Evolutionary conservation across 192 early-diverging fungal species (phyloP), one percentile per base, ranked within the genome.

Genomic region (Diversispora eburnea): DNA sequence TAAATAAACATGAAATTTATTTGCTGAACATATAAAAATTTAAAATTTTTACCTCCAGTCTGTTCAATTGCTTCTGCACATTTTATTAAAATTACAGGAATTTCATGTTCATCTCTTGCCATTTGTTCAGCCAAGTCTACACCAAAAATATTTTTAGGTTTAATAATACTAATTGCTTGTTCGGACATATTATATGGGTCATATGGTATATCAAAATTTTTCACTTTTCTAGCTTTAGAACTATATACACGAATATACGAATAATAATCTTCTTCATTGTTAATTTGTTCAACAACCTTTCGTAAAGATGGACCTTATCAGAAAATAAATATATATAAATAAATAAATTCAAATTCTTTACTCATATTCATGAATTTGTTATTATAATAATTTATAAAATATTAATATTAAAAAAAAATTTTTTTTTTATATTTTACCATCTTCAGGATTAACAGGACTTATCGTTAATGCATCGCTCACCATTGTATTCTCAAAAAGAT

Each of bases 41-140:
- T 3, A 3, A 3, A 9, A 25, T 6, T 33, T n/a, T 43, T 5
- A 43, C 73, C 70, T 77, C 82, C 88, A 72, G 85, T 85, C n/a
- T 80, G 76, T 79, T 99, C 97, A 41, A 99, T 87, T 15, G 88
- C 88, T 54, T 92, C 83, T 4, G 93, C 88, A 67, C 92, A 96
- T 58, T 93, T 93, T 43, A 79, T 77, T 3, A 99, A 83, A 55
- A 98, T 87, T 25, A 84, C 67, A 13, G 97, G 97, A 13, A 95
- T 81, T 46, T 87, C 88, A 13, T 83, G 74, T 43, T 82, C 78
- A 70, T 95, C 94, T 61, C 93, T 86, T 48, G 86, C 86, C 67
- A 92, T 82, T 71, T 91, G 85, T 52, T 78, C 78, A 22, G 83
- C 82, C 20, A 99, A 81, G 46, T 87, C 85, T n/a, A 92, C 82